Evolutionary conservation across 805 yeast genomes (phyloP), one percentile per base, ranked within the genome.

Genomic region (Lachancea nothofagi): DNA sequence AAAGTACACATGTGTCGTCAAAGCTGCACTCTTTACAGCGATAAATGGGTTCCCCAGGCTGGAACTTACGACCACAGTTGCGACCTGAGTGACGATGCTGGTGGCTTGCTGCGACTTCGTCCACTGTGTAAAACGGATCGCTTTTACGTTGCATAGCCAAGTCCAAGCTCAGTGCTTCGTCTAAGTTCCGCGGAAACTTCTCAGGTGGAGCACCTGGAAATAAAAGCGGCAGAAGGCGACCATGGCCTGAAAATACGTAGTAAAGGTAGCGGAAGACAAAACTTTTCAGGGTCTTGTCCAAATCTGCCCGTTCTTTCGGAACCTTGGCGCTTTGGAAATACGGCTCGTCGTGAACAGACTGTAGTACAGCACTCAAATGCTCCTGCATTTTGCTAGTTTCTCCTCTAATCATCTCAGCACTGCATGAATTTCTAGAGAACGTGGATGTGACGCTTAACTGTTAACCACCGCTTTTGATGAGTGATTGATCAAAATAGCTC

Each of bases 1-100:
- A 84, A 20, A 84, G 56, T 24, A 85, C 88, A 66, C 94, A 84
- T 0, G 89, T 80, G 7, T 77, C 78, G 59, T 84, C 95, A 44
- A 72, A 74, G 0, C 84, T 86, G 66, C 95, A 84, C 42, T 83
- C 85, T 24, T 67, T 67, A 54, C 95, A 84, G 40, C 86, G 66
- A 55, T 80, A 84, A 15, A 82, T 80, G 0, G 81, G 77, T 44
- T 80, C 84, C 18, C 82, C 82, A 3, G 59, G 51, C 28, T 68
- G 70, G 48, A 84, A 78, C 25, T 75, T 68, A 40, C 78, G 67
- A 3, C 88, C 82, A 65, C 95, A 84, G 14, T 78, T 77, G 49
- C 80, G 72, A n/a, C 78, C 80, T 2, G 62, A 54, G 40, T 83
- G 85, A 28, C 65, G 59, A 23, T 61, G 56, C 25, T 40, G 44